phyloP scores from a whole-genome alignment of 2,329 filamentous ascomycete species.

The Dendrostoma leiphaemia region DNA sequence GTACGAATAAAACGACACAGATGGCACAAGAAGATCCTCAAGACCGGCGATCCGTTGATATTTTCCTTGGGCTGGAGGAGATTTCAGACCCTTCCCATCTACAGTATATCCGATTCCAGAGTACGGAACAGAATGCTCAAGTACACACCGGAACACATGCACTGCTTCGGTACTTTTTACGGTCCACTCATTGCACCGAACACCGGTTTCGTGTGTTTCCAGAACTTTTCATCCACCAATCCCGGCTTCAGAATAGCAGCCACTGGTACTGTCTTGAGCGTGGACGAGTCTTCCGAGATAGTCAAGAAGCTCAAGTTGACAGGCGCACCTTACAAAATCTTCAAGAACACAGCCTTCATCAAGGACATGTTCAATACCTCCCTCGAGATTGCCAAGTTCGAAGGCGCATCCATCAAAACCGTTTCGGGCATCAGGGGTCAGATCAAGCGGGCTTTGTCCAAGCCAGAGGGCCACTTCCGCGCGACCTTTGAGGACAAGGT shows the following conservation, averaged over 20 bases:
- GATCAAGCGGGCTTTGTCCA: constrained; percentile 91
- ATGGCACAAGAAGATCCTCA: constrained; percentile 99
- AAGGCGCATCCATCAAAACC: constrained; percentile 92
- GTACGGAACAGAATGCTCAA: constrained; percentile 97
- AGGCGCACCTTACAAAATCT: constrained; percentile 92
- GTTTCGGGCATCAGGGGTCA: constrained; percentile 94
- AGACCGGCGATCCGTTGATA: constrained; percentile 96
- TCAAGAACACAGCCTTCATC: constrained; percentile 98
- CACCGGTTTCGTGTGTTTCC: constrained; percentile 91
- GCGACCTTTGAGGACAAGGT: constrained; percentile 99
- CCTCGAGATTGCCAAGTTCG: constrained; percentile 96
- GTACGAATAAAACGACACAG: constrained; percentile 94
- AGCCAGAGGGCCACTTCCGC: constrained; percentile 93
- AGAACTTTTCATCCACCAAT: constrained; percentile 79
- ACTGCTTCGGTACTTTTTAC: constrained; percentile 95
- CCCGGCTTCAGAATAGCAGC: constrained; percentile 93
- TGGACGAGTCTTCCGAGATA: constrained; percentile 94
- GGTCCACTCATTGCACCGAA: constrained; percentile 93
- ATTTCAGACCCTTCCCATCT: constrained; percentile 90
- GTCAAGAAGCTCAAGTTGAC: constrained; percentile 99
- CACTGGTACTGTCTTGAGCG: constrained; percentile 87
- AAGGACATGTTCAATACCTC: constrained; percentile 96
- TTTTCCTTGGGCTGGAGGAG: constrained; percentile 95
- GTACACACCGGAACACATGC: constrained; percentile 99
- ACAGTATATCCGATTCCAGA: constrained; percentile 91